Percentiles rank a stretch among this genome's conserved stretches.
phyloP scores from a whole-genome alignment of 139 green algal genomes.

The Desmodesmus armatus region DNA sequence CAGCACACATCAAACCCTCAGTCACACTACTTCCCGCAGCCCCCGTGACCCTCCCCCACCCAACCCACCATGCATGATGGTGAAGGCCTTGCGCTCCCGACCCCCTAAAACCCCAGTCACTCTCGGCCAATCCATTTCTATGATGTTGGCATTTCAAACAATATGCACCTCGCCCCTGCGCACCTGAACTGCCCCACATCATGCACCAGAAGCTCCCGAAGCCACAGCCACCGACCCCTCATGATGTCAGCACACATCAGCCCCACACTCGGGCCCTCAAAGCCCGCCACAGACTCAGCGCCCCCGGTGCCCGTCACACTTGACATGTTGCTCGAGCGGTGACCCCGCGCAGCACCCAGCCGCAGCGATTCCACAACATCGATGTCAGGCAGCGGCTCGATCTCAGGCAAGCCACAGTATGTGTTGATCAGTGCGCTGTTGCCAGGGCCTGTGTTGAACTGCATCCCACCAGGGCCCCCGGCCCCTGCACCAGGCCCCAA shows the following conservation, averaged over 20 bases:
- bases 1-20: slow-evolving; percentile 22
- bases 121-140: no score
- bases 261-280: slow-evolving; percentile 34
- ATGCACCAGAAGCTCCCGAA: slow-evolving; percentile 43
- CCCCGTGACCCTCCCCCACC: no score
- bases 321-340: not conserved
- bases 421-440: not conserved
- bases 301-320: not conserved
- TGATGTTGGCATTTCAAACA: no score
- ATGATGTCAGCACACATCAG: slow-evolving; percentile 42
- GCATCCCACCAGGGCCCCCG: no score
- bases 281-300: slow-evolving; percentile 9
- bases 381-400: slow-evolving; percentile 23
- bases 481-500: no score
- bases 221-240: slow-evolving; percentile 36
- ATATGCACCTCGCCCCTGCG: no score
- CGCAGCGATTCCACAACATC: slow-evolving; percentile 31
- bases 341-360: not conserved
- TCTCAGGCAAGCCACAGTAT: slow-evolving; percentile 20
- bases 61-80: no score
- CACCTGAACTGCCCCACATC: slow-evolving; percentile 52
- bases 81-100: no score
- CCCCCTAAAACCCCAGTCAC: no score
- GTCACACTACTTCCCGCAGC: no score
- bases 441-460: not conserved